Evolutionary conservation across 805 yeast species (phyloP), one percentile per base, ranked within the genome.

Genomic region (Kodamaea hsintzibuensis): DNA sequence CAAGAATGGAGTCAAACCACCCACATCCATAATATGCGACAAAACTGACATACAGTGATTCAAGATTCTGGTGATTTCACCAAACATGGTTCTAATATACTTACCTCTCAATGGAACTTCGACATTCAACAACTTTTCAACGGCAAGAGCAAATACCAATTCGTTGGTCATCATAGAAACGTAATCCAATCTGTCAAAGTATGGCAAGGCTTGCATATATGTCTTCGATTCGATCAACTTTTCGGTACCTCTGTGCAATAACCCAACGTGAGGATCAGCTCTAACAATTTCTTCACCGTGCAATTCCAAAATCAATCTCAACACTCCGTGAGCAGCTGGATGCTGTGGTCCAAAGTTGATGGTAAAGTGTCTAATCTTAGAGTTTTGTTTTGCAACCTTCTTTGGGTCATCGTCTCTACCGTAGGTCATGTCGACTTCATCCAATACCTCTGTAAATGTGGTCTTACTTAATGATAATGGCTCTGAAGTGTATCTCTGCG

Each of bases 281-380:
- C 96, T 82, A 48, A 90, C 82, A 62, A 90, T 86, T 71, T 89
- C 96, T 73, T 89, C 96, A 61, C 96, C 96, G 66, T 88, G 88
- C 57, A 89, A 81, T 74, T 89, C 96, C 66, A 89, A 77, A 71
- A 89, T 90, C 71, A 89, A 79, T 69, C 96, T 82, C 77, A 89
- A 78, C 72, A 89, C 96, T 61, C 96, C 96, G 76, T 89, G 96
- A 27, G 96, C 96, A 57, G 96, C 96, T 19, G 96, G 96, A 77
- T 89, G 96, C 75, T 89, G 96, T 48, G 96, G 96, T 38, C 96
- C 96, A 68, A 89, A 89, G 74, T 90, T 90, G 68, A 90, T 85
- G 49, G 96, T 89, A 77, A 89, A 90, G 68, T 89, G 96, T 71
- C 96, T 84, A 66, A 89, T 85, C 69, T 88, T 76, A 50, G 77